Conservation (phyloP, 2,329 filamentous ascomycete species). For the Botrytis fragariae region DNA sequence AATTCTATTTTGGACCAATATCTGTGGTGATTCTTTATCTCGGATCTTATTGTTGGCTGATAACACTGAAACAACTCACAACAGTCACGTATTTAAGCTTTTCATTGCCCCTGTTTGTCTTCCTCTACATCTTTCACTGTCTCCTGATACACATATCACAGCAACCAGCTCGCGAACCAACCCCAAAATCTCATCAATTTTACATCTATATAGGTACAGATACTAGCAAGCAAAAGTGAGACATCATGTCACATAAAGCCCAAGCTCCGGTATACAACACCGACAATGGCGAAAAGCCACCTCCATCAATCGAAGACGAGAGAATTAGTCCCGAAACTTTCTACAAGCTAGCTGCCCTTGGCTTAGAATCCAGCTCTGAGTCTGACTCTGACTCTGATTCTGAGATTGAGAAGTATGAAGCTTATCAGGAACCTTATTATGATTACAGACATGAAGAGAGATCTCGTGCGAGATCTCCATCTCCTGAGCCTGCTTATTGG, state of each 20-base stretch:
- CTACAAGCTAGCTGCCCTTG: not conserved
- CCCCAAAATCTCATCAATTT: not conserved
- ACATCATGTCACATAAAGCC: not conserved
- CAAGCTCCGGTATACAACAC: not conserved
- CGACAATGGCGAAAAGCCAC: not conserved
- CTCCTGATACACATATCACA: not conserved
- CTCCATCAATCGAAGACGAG: not conserved
- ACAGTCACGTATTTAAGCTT: not conserved
- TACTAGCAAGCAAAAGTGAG: not conserved
- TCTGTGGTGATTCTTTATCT: not conserved
- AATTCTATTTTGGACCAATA: not conserved
- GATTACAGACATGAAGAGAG: not conserved
- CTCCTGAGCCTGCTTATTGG: not conserved
- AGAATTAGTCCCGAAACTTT: not conserved
- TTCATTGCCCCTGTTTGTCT: not conserved
- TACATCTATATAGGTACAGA: not conserved
- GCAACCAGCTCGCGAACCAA: not conserved
- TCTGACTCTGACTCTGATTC: not conserved
- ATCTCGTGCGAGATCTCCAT: not conserved
- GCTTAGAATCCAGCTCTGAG: not conserved
- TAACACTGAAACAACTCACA: not conserved
- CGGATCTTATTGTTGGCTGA: not conserved
- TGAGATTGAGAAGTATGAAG: not conserved
- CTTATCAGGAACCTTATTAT: not conserved
- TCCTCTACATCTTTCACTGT: not conserved